Base-by-base conservation (phyloP, 2,329 filamentous ascomycete genomes). In the Apiospora rasikravindrae region DNA sequence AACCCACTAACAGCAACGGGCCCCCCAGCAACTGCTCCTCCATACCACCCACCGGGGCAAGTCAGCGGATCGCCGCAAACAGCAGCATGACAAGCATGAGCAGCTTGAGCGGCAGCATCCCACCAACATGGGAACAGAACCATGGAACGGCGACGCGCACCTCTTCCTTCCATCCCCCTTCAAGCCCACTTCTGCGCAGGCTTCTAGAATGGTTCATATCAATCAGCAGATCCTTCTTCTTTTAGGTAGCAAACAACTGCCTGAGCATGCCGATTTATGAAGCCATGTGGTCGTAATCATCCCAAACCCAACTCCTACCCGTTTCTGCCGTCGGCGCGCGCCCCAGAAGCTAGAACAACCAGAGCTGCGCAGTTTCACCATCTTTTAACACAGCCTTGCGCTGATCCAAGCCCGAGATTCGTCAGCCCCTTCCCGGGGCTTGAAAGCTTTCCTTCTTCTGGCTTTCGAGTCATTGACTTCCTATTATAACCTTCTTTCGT, bases 321-420 rank as follows among this genome's bases (percentile, higher is more conserved):
- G 8, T 37, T 40, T 11, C 4, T 5, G 19, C 29, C 29, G 8
- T 22, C 29, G 22, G 29, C 19, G 19, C 26, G 26, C 51, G 51
- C 53, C 53, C 53, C 29, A 61, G 33, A 37, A 37, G 33, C 33
- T 37, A 37, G 33, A 37, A 7, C 33, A 37, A 33, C 53, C 22
- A 61, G 19, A 57, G 53, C 33, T 64, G 57, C 57, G 57, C 57
- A 64, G 57, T 64, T 64, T 64, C 57, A 64, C 57, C 57, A 64
- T 64, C 57, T n/a, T n/a, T 64, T 64, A 22, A 22, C 57, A 40
- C 57, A 64, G 57, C 57, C 57, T 64, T 24, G 29, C 57, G 57
- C 57, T 13, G 57, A 64, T 40, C 67, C 67, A 49, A 68, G 19
- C 67, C 67, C 67, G 42, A 68, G 67, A 29, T 68, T 68, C 67